Conservation (phyloP, 2,329 filamentous ascomycete species). For the Chaetomiaceae sp. region DNA sequence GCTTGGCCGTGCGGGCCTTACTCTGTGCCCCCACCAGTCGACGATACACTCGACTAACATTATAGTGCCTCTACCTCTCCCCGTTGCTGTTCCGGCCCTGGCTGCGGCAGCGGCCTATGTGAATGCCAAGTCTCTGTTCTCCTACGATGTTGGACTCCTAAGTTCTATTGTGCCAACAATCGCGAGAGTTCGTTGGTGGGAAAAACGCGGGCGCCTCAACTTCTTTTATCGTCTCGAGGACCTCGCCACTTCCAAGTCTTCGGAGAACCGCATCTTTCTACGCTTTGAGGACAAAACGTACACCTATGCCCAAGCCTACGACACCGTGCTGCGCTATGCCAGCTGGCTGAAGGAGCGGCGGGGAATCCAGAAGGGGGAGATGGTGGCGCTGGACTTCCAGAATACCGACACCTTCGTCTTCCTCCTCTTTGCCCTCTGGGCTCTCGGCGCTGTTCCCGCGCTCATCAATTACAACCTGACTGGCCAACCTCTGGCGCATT, state of each 20-base stretch:
- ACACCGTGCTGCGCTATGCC: slow-evolving; percentile 66
- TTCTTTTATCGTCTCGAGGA: slow-evolving; percentile 72
- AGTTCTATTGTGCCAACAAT: slow-evolving; percentile 46
- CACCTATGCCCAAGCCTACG: slow-evolving; percentile 74
- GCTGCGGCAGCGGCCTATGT: slow-evolving; percentile 70
- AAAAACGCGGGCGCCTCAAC: slow-evolving; percentile 59
- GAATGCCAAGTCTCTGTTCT: slow-evolving; percentile 65
- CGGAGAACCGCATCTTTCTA: slow-evolving; percentile 55
- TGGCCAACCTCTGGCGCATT: slow-evolving; percentile 68
- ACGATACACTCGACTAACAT: background rate
- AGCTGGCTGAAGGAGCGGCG: slow-evolving; percentile 65
- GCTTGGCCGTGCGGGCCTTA: background rate
- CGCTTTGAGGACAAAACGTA: slow-evolving; percentile 65
- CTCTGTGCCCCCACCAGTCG: background rate
- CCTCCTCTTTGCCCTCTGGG: slow-evolving; percentile 73
- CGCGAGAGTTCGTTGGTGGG: slow-evolving; percentile 41
- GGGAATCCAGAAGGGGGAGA: slow-evolving; percentile 63
- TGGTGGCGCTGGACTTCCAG: slow-evolving; percentile 76
- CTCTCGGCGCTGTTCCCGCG: slow-evolving; percentile 75
- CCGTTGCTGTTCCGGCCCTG: slow-evolving; percentile 55
- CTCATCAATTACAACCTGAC: slow-evolving; percentile 85
- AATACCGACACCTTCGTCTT: slow-evolving; percentile 78
- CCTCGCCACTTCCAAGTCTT: slow-evolving; percentile 49
- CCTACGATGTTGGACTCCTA: slow-evolving; percentile 62
- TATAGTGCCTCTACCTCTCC: slow-evolving; percentile 40